A percentile compares a stretch with the other conserved stretches of the same genome.
These are phyloP conservation scores for Cryoendolithus antarcticus DNA, from an alignment of 2,329 filamentous ascomycete species.

Conservation along the genomic window DNA sequence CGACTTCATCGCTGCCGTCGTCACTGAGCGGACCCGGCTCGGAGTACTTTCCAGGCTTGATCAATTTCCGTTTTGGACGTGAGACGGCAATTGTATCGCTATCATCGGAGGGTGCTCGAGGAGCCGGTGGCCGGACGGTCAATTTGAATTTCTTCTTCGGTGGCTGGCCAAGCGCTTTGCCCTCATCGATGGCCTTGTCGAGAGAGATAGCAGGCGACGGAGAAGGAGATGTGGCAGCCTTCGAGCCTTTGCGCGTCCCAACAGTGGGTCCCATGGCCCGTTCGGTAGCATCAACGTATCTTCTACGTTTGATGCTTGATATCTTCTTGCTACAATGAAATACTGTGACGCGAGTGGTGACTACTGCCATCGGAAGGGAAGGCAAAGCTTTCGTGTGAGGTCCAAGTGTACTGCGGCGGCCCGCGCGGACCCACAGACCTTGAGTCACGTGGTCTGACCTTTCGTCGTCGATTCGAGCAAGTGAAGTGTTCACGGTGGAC, in stretches of 20 bases:
- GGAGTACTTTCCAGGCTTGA: slow-evolving; percentile 1
- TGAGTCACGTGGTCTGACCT: no score
- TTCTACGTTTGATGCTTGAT: slow-evolving; percentile 17
- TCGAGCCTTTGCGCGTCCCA: no score
- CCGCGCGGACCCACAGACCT: no score
- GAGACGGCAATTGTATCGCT: slow-evolving; percentile 15
- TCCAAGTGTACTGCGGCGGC: no score
- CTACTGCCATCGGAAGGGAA: no score
- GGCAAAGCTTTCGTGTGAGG: no score
- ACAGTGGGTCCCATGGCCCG: slow-evolving; percentile 19
- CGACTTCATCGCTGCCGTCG: slow-evolving; percentile 1
- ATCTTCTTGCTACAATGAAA: slow-evolving; percentile 19
- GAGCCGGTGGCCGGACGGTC: slow-evolving; percentile 11
- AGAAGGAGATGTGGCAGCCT: no score
- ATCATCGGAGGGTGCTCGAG: slow-evolving; percentile 3
- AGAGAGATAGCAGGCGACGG: no score
- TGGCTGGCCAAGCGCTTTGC: no score
- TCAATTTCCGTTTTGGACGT: slow-evolving; percentile 8
- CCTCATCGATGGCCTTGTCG: no score
- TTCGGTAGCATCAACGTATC: slow-evolving; percentile 16
- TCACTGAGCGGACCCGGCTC: slow-evolving; percentile 1
- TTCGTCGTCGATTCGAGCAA: no score
- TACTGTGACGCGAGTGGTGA: slow-evolving; percentile 12
- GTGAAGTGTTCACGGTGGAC: no score
- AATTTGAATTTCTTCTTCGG: slow-evolving; percentile 16